Conservation (phyloP, 139 green algal species). For the Deuterostichococcus epilithicus region DNA sequence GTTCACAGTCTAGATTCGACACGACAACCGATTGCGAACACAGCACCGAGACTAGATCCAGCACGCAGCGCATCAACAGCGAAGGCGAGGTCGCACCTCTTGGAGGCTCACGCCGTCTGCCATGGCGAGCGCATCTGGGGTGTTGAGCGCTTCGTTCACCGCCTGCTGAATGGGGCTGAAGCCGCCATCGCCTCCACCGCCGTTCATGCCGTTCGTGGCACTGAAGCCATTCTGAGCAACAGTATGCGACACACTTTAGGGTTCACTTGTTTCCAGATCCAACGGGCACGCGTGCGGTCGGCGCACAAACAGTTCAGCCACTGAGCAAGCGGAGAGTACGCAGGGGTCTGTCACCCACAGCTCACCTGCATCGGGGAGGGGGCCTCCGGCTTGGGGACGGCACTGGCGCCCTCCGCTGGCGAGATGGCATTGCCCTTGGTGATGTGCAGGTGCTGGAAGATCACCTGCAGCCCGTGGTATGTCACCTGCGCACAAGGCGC, state of each 20-base stretch:
- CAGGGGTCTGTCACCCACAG: too few relatives aligned
- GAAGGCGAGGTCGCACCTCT: constrained; percentile 18
- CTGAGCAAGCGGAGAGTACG: too few relatives aligned
- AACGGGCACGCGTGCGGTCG: too few relatives aligned
- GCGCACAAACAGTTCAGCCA: too few relatives aligned
- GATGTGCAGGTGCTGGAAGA: constrained; percentile 77
- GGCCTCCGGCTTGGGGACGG: neutral
- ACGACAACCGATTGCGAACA: too few relatives aligned
- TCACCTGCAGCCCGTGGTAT: constrained; percentile 65
- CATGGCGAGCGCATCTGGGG: constrained; percentile 9
- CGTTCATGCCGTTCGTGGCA: neutral
- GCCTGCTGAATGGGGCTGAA: constrained; percentile 25
- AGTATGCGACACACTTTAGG: too few relatives aligned
- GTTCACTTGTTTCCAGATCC: too few relatives aligned
- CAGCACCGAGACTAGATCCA: neutral
- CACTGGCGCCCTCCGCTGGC: constrained; percentile 1
- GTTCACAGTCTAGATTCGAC: neutral
- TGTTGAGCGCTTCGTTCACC: constrained; percentile 31
- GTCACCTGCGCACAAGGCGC: constrained; percentile 53
- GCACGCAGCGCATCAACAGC: neutral
- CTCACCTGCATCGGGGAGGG: neutral
- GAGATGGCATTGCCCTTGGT: constrained; percentile 37
- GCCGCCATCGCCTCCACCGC: constrained; percentile 16
- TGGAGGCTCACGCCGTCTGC: constrained; percentile 30
- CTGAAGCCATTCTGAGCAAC: neutral